A percentile compares a stretch with the other conserved stretches of the same genome.
phyloP scores from a whole-genome alignment of 2,329 filamentous ascomycete species.

The Alternaria sp. region DNA sequence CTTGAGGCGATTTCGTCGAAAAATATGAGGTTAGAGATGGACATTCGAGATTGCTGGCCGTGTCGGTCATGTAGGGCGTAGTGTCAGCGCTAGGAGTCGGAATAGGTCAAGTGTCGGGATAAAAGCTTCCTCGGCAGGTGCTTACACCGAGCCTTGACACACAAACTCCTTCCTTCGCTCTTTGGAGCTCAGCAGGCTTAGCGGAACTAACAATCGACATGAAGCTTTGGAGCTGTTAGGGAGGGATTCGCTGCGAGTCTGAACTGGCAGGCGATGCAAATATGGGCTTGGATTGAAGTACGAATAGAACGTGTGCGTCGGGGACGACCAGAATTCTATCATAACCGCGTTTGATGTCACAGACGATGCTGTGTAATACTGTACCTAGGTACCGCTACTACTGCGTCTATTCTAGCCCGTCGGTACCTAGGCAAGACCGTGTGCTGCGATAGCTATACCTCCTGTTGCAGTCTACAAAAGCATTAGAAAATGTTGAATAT shows the following conservation, averaged over 20 bases:
- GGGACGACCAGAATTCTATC: neutral
- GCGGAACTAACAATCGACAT: neutral
- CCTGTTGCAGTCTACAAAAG: neutral
- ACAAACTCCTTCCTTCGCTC: neutral
- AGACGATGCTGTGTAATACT: neutral
- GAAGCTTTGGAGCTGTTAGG: neutral
- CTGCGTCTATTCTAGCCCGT: neutral
- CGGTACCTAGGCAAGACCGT: neutral
- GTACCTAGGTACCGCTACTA: neutral
- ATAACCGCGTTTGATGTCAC: neutral
- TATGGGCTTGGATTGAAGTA: neutral
- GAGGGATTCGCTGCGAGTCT: neutral
- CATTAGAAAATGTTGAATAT: neutral
- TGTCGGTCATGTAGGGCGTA: neutral
- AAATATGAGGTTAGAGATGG: neutral
- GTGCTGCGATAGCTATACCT: neutral
- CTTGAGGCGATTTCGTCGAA: neutral
- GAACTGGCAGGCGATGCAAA: neutral
- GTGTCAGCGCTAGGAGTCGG: neutral
- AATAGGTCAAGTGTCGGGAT: constrained; percentile 2
- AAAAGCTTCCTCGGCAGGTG: constrained; percentile 1
- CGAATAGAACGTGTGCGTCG: neutral
- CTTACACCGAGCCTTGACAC: neutral
- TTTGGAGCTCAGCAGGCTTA: neutral
- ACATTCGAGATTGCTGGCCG: neutral